Conservation (phyloP, 495 filamentous ascomycete genomes). For the Podospora pseudoanserina region DNA sequence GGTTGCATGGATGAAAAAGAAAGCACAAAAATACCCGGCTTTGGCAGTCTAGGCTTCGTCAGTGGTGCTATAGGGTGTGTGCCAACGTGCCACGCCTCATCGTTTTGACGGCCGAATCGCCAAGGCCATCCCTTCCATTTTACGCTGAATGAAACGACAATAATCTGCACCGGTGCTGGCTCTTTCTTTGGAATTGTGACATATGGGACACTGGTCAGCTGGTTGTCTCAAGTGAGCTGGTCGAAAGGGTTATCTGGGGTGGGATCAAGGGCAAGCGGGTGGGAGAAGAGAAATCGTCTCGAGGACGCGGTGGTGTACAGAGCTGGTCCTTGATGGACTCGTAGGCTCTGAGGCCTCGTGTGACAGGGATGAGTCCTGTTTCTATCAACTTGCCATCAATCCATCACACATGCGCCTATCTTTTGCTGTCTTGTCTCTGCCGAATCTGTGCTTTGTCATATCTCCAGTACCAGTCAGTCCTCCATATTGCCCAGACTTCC, state of each 20-base stretch:
- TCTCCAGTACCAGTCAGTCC: neutral
- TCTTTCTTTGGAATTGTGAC: conserved; percentile 2
- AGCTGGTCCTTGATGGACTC: neutral
- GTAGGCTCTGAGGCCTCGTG: neutral
- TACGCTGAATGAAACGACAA: conserved; percentile 32
- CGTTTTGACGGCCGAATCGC: conserved; percentile 15
- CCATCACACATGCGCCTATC: neutral
- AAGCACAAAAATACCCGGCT: conserved; percentile 34
- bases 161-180: conserved; percentile 24
- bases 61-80: conserved; percentile 23
- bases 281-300: neutral
- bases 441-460: neutral
- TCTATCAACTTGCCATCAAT: neutral
- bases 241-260: neutral
- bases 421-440: no score
- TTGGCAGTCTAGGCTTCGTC: conserved; percentile 24
- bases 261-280: neutral
- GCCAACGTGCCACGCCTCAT: conserved; percentile 14
- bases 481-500: neutral
- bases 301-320: neutral
- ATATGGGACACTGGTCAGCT: neutral
- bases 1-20: conserved; percentile 36
- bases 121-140: conserved; percentile 19
- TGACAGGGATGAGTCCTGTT: neutral
- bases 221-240: neutral